Percentiles rank a stretch among this genome's conserved stretches.
Evolutionary conservation across 2,329 filamentous ascomycete genomes (phyloP).

Genomic region (Fusarium humuli): DNA sequence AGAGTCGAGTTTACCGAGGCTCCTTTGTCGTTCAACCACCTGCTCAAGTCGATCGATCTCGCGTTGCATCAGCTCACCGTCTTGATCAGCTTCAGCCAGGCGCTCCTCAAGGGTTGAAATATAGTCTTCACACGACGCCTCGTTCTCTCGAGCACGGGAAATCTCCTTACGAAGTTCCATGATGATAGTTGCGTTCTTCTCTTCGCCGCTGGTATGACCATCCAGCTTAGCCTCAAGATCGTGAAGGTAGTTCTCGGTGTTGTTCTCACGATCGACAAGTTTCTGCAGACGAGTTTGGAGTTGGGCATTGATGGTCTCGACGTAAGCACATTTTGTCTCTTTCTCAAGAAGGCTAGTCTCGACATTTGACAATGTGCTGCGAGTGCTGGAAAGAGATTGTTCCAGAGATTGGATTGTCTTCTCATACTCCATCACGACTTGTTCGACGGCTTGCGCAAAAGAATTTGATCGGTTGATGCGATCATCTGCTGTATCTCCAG

Average conservation of each 20-base stretch:
- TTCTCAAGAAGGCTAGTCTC: conserved; percentile 91
- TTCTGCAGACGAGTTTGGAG: conserved; percentile 93
- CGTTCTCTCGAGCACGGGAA: conserved; percentile 86
- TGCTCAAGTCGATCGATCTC: conserved; percentile 95
- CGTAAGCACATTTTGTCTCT: conserved; percentile 92
- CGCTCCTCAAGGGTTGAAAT: conserved; percentile 97
- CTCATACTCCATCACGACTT: conserved; percentile 96
- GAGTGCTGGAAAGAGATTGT: conserved; percentile 88
- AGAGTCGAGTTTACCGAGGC: conserved; percentile 92
- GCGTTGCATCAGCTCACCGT: conserved; percentile 95
- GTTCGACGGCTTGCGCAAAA: conserved; percentile 94
- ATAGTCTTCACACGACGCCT: conserved; percentile 92
- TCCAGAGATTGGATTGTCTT: conserved; percentile 97
- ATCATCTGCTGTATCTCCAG: conserved; percentile 84
- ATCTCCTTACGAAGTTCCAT: conserved; percentile 92
- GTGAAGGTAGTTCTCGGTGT: conserved; percentile 91
- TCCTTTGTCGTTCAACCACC: conserved; percentile 93
- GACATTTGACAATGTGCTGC: conserved; percentile 82
- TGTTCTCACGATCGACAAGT: conserved; percentile 88
- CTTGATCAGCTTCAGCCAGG: conserved; percentile 94
- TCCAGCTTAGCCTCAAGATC: conserved; percentile 92
- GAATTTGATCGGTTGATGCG: conserved; percentile 93
- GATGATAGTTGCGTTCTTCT: conserved; percentile 89
- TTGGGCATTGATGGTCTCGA: conserved; percentile 92
- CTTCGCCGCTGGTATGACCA: conserved; percentile 89